Conservation (phyloP, 768 basidiomycete species). For the Pleurotus cornucopiae region DNA sequence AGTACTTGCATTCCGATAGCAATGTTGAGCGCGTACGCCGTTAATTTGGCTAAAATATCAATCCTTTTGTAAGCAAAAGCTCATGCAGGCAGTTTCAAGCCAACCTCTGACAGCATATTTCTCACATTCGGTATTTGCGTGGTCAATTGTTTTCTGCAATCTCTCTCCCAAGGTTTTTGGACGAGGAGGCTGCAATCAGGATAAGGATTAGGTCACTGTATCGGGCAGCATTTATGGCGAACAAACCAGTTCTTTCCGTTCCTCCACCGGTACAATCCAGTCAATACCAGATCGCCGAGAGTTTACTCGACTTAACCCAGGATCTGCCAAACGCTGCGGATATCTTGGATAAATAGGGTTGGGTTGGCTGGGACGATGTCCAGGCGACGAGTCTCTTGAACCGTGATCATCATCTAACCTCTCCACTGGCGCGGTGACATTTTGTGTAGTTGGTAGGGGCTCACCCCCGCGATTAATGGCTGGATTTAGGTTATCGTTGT, state of each 20-base stretch:
- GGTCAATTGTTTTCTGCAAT: conserved; percentile 45
- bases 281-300: conserved; percentile 28
- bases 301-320: neutral
- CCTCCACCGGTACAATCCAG: conserved; percentile 34
- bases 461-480: neutral
- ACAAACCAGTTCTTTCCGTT: conserved; percentile 17
- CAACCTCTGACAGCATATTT: conserved; percentile 43
- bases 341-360: neutral
- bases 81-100: neutral
- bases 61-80: conserved; percentile 8
- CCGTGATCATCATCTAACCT: neutral
- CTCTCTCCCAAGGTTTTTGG: conserved; percentile 45
- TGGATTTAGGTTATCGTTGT: neutral
- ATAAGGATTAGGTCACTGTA: neutral
- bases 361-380: neutral
- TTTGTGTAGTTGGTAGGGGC: neutral
- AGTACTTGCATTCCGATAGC: conserved; percentile 64
- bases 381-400: neutral
- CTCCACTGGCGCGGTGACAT: neutral
- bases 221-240: neutral
- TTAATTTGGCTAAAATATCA: conserved; percentile 29
- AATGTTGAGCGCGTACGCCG: conserved; percentile 32
- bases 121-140: conserved; percentile 40
- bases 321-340: neutral
- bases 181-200: conserved; percentile 8